A percentile compares a stretch with the other conserved stretches of the same genome.
These are phyloP conservation scores for Trichoderma koningii DNA, from an alignment of 2,329 filamentous ascomycete genomes.

Conservation along the genomic window DNA sequence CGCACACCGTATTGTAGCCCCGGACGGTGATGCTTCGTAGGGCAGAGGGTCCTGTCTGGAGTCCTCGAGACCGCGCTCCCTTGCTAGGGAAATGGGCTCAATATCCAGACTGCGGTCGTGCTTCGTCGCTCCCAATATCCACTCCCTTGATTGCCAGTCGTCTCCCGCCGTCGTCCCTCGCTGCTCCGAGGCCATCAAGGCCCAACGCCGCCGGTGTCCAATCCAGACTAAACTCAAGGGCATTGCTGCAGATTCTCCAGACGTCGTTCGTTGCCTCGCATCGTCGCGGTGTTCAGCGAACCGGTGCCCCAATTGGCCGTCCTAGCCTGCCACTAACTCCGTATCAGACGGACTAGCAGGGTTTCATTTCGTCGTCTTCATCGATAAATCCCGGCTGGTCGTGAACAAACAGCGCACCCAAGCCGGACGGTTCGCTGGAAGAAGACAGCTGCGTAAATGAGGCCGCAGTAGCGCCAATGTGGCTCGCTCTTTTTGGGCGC, in stretches of 20 bases:
- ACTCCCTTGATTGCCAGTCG: conserved; percentile 17
- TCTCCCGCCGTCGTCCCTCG: not conserved
- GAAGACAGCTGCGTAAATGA: conserved; percentile 24
- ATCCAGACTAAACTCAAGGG: conserved; percentile 5
- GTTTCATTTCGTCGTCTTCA: conserved; percentile 11
- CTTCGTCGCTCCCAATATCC: conserved; percentile 12
- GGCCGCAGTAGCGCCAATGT: conserved; percentile 22
- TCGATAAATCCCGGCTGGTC: conserved; percentile 14
- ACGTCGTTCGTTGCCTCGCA: not conserved
- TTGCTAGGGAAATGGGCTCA: conserved; percentile 11
- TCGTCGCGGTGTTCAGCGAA: conserved; percentile 1
- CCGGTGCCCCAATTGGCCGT: conserved; percentile 4
- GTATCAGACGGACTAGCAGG: conserved; percentile 22
- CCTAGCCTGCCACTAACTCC: conserved; percentile 14
- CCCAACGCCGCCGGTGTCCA: conserved; percentile 17
- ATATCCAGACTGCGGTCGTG: conserved; percentile 13
- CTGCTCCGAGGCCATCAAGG: not conserved
- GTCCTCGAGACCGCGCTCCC: conserved; percentile 19
- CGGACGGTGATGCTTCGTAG: not conserved
- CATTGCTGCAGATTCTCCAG: conserved; percentile 11
- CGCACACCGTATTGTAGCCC: not conserved
- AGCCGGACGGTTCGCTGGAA: conserved; percentile 25
- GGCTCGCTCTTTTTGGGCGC: conserved; percentile 23
- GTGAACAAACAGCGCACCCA: conserved; percentile 21
- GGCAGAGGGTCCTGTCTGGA: not conserved